Evolutionary conservation across 1,139 yeast genomes (phyloP).

Genomic region (Lodderomyces orthopsilosis): DNA sequence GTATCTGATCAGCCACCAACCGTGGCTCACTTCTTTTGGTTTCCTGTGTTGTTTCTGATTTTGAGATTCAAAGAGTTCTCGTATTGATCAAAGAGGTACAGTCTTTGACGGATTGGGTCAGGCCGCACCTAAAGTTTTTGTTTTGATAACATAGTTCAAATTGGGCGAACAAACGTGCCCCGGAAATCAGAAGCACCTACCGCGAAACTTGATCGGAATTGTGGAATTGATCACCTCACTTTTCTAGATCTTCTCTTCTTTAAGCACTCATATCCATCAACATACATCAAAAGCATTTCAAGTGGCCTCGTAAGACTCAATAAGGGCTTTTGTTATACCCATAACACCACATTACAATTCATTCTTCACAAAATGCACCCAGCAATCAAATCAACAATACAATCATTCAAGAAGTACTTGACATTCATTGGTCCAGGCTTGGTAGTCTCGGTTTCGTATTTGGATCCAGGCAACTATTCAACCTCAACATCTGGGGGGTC

Average conservation of each 20-base stretch:
- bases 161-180: too few species aligned
- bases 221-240: background rate
- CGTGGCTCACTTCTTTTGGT: too few species aligned
- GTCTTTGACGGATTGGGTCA: too few species aligned
- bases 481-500: conserved; percentile 82
- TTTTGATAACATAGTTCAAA: too few species aligned
- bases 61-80: too few species aligned
- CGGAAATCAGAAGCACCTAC: too few species aligned
- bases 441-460: conserved; percentile 72
- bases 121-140: too few species aligned
- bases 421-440: conserved; percentile 78
- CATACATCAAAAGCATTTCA: background rate
- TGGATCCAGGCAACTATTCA: conserved; percentile 82
- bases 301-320: background rate
- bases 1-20: background rate
- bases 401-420: conserved; percentile 43
- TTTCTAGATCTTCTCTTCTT: background rate
- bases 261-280: background rate
- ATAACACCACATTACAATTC: background rate
- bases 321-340: background rate
- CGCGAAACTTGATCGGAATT: background rate
- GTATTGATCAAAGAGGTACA: too few species aligned
- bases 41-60: too few species aligned
- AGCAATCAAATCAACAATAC: conserved; percentile 2
- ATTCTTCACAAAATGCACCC: background rate